Evolutionary conservation across 2,329 filamentous ascomycete species (phyloP).

Genomic region (Aspergillus spinulosporus): DNA sequence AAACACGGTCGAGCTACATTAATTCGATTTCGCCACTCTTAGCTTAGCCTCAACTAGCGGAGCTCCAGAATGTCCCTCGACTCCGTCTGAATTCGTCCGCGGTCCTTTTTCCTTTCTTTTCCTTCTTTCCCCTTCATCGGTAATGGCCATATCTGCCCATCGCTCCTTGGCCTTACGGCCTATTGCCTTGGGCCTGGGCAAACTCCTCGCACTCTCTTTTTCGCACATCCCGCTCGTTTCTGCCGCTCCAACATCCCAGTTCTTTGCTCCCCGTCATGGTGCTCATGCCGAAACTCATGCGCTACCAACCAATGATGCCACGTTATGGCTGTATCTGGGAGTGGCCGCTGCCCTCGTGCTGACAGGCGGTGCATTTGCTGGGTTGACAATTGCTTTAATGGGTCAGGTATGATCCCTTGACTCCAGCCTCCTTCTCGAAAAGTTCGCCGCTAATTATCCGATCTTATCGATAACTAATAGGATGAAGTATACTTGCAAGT

Average conservation of each 20-base stretch:
- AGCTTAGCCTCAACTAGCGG: constrained; percentile 7
- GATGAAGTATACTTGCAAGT: constrained; percentile 98
- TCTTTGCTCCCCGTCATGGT: constrained; percentile 5
- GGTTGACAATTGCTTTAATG: constrained; percentile 71
- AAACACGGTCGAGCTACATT: background rate
- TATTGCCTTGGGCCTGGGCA: constrained; percentile 43
- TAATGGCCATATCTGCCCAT: constrained; percentile 33
- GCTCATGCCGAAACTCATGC: constrained; percentile 40
- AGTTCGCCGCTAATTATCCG: background rate
- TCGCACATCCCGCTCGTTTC: constrained; percentile 41
- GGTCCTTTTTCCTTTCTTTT: constrained; percentile 3
- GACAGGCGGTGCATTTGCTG: constrained; percentile 88
- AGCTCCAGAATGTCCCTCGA: constrained; percentile 17
- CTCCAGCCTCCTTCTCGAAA: background rate
- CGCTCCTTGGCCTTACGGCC: constrained; percentile 41
- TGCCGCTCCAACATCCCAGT: constrained; percentile 36
- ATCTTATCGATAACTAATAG: constrained; percentile 44
- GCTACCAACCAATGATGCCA: constrained; percentile 59
- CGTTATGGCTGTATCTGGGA: constrained; percentile 77
- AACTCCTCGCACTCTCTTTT: constrained; percentile 41
- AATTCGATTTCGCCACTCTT: constrained; percentile 7
- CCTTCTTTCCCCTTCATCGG: constrained; percentile 11
- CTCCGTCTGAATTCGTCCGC: constrained; percentile 4
- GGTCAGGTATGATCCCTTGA: constrained; percentile 51
- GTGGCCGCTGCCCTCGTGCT: constrained; percentile 80